Evolutionary conservation across 768 basidiomycete genomes (phyloP).

Genomic region (Amyloporia xantha): DNA sequence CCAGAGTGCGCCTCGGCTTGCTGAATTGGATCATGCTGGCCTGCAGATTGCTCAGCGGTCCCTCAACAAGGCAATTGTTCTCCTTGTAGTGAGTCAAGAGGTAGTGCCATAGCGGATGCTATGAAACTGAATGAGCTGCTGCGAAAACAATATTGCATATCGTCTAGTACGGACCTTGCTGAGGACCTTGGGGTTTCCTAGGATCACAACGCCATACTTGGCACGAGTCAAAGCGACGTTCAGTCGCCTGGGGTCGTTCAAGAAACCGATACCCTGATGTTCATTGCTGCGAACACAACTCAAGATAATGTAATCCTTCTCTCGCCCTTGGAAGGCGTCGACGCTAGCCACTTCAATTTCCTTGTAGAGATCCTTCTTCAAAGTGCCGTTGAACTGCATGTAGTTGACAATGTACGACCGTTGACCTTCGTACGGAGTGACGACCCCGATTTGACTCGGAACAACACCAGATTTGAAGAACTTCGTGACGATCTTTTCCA

Average conservation of each 20-base stretch:
- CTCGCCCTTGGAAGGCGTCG: constrained; percentile 98
- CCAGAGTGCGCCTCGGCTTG: constrained; percentile 86
- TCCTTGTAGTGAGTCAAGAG: constrained; percentile 99
- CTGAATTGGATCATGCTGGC: constrained; percentile 99
- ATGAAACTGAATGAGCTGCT: constrained; percentile 13
- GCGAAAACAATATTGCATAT: background rate
- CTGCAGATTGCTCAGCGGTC: constrained; percentile 92
- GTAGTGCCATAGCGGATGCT: constrained; percentile 99
- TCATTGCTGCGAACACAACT: constrained; percentile 98
- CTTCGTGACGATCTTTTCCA: constrained; percentile 99
- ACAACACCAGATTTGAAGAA: constrained; percentile 99
- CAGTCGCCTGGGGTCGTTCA: constrained; percentile 93
- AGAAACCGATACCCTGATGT: constrained; percentile 98
- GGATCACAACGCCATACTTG: constrained; percentile 96
- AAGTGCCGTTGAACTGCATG: constrained; percentile 99
- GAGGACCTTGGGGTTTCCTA: constrained; percentile 99
- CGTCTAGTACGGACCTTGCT: constrained; percentile 70
- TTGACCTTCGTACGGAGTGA: constrained; percentile 98
- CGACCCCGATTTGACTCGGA: constrained; percentile 93
- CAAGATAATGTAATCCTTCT: constrained; percentile 99
- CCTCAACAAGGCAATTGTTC: constrained; percentile 88
- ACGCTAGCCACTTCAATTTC: constrained; percentile 99
- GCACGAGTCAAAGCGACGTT: constrained; percentile 97
- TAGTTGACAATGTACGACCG: constrained; percentile 98
- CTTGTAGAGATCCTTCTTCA: constrained; percentile 99